Base-by-base conservation (phyloP, 805 yeast species). In the Ogataea pignaliae region DNA sequence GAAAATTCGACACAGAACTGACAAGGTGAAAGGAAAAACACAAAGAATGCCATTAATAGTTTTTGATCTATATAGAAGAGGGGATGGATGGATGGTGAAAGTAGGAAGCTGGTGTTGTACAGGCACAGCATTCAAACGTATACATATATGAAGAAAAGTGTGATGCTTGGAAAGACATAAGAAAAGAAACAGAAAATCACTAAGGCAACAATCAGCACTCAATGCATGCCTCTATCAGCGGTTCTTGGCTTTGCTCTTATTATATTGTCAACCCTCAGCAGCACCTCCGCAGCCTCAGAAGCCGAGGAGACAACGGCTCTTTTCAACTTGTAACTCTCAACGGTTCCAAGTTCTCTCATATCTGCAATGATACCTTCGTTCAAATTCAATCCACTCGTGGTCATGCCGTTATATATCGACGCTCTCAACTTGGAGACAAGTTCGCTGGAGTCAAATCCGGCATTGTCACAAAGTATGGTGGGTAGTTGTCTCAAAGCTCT, bases 171-270 rank as follows among this genome's bases (percentile, higher is more conserved):
- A 21, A 21, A 21, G 26, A 21, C 26, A 21, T n/a, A n/a, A n/a
- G n/a, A 21, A 21, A 21, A 21, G 26, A 21, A 21, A 21, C 4
- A 21, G 7, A 21, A 21, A 21, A 21, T 7, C 4, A 7, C 26
- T 21, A 21, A 21, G 26, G 26, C 26, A 21, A 21, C n/a, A 21
- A 21, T 21, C 4, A 21, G 7, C 26, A 21, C 13, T 30, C 14
- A 30, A 9, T n/a, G 33, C 33, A 30, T 30, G 10, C 79, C 83
- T 73, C 97, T 79, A 70, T 86, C 91, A 34, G 97, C 96, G 36
- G 99, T 90, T 69, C 99, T 78, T 51, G 99, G 99, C 65, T 87
- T 90, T 30, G 99, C 98, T 55, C 96, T 82, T 51, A 93, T 88
- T 53, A 93, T 93, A 66, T 93, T 91, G 64, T 93, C 99, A 36